Conservation (phyloP, 2,329 filamentous ascomycete genomes). For the Pyrenophora graminea region DNA sequence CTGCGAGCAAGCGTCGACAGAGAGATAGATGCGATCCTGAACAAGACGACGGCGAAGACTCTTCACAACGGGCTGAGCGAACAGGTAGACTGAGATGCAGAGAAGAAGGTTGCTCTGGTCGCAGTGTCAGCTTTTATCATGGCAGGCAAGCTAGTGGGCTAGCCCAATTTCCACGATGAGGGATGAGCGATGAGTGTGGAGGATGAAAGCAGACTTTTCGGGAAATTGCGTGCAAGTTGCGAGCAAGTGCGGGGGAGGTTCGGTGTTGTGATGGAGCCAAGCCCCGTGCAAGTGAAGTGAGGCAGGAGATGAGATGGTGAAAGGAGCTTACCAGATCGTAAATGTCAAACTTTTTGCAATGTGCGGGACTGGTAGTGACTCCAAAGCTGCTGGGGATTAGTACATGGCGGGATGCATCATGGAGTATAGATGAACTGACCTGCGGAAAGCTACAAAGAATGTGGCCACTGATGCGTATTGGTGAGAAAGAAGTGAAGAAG, state of each 20-base stretch:
- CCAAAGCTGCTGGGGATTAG: slow-evolving; percentile 44
- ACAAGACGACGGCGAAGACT: slow-evolving; percentile 15
- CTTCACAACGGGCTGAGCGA: slow-evolving; percentile 21
- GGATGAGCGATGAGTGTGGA: slow-evolving; percentile 24
- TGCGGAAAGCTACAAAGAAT: slow-evolving; percentile 52
- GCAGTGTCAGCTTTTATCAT: slow-evolving; percentile 17
- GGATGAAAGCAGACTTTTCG: slow-evolving; percentile 4
- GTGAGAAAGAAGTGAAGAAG: slow-evolving; percentile 47
- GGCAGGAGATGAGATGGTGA: slow-evolving; percentile 9
- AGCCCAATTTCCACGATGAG: slow-evolving; percentile 9
- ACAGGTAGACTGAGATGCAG: slow-evolving; percentile 36
- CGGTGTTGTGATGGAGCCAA: not conserved
- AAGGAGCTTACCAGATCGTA: slow-evolving; percentile 43
- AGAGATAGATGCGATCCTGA: slow-evolving; percentile 11
- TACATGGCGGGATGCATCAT: slow-evolving; percentile 6
- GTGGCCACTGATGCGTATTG: slow-evolving; percentile 50
- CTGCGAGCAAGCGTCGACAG: slow-evolving; percentile 10
- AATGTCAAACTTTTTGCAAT: slow-evolving; percentile 48
- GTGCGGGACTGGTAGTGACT: slow-evolving; percentile 47
- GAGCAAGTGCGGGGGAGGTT: not conserved
- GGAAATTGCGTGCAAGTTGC: not conserved
- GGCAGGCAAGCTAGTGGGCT: not conserved
- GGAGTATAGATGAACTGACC: slow-evolving; percentile 31
- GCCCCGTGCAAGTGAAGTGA: slow-evolving; percentile 13
- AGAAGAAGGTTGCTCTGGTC: slow-evolving; percentile 38